A percentile compares a stretch with the other conserved stretches of the same genome.
phyloP scores from a whole-genome alignment of 495 filamentous ascomycete species.

The Trichoderma reesei region DNA sequence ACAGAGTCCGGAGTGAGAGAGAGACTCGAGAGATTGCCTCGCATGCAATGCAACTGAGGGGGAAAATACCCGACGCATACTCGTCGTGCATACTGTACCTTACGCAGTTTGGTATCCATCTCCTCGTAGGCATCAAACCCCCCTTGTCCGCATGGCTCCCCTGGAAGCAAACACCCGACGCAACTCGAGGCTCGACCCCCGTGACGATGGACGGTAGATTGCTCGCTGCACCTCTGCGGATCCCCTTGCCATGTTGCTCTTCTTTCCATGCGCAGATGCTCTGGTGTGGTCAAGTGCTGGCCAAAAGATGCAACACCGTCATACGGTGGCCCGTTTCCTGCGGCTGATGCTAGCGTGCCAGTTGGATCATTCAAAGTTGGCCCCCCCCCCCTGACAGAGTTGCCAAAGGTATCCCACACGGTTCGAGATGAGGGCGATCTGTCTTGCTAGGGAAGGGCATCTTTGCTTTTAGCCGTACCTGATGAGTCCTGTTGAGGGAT shows the following conservation, averaged over 20 bases:
- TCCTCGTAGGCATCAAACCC: background rate
- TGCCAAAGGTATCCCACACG: constrained; percentile 1
- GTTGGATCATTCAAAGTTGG: background rate
- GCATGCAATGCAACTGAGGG: too few species aligned
- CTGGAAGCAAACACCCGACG: too few species aligned
- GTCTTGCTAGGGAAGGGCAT: background rate
- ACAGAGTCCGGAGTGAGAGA: too few species aligned
- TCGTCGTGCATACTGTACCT: too few species aligned
- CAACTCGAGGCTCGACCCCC: background rate
- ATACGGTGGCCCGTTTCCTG: background rate
- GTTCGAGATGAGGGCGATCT: background rate
- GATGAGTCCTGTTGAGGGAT: background rate
- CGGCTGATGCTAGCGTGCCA: constrained; percentile 2
- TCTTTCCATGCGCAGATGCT: background rate
- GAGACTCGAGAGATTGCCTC: too few species aligned
- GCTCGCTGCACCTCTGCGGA: background rate
- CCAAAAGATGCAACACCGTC: background rate
- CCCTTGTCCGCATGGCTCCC: background rate
- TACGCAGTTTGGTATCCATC: too few species aligned
- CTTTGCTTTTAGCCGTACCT: background rate
- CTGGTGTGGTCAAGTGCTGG: background rate
- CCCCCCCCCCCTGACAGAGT: constrained; percentile 1
- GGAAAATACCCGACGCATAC: too few species aligned
- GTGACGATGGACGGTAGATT: constrained; percentile 6
- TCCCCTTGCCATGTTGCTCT: background rate